A percentile compares a stretch with the other conserved stretches of the same genome.
Evolutionary conservation across 768 basidiomycete species (phyloP).

Genomic region (Strobilomyces confusus): DNA sequence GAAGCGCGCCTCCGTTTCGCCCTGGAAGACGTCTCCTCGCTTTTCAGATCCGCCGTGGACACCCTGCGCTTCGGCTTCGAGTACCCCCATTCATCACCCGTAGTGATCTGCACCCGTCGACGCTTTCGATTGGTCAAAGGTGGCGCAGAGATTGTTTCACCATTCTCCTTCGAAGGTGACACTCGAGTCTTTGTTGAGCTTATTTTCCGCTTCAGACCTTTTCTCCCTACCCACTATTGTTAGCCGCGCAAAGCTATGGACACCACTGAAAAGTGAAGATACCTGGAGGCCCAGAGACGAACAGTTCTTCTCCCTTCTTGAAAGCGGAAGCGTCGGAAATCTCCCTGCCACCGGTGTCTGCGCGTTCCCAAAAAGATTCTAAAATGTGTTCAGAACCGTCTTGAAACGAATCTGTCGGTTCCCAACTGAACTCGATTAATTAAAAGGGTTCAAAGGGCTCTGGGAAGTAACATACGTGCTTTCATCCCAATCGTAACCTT

Average conservation of each 20-base stretch:
- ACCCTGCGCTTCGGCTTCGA: constrained; percentile 8
- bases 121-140: constrained; percentile 23
- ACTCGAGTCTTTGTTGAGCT: constrained; percentile 7
- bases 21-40: neutral
- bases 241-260: neutral
- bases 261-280: constrained; percentile 6
- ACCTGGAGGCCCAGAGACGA: constrained; percentile 61
- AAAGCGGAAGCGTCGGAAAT: constrained; percentile 46
- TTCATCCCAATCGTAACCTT: constrained; percentile 49
- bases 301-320: constrained; percentile 49
- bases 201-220: constrained; percentile 16
- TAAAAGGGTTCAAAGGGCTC: neutral
- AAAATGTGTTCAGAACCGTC: constrained; percentile 52
- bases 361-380: constrained; percentile 35
- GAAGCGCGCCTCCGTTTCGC: constrained; percentile 27
- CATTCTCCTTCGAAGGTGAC: constrained; percentile 6
- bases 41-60: constrained; percentile 11
- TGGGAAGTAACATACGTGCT: constrained; percentile 48
- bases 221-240: constrained; percentile 15
- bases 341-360: constrained; percentile 41
- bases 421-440: constrained; percentile 48
- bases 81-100: constrained; percentile 8
- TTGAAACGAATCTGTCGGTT: constrained; percentile 57
- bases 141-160: constrained; percentile 19
- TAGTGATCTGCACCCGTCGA: constrained; percentile 12